Conservation (phyloP, 2,329 filamentous ascomycete genomes). For the Pestalotiopsis sp. region DNA sequence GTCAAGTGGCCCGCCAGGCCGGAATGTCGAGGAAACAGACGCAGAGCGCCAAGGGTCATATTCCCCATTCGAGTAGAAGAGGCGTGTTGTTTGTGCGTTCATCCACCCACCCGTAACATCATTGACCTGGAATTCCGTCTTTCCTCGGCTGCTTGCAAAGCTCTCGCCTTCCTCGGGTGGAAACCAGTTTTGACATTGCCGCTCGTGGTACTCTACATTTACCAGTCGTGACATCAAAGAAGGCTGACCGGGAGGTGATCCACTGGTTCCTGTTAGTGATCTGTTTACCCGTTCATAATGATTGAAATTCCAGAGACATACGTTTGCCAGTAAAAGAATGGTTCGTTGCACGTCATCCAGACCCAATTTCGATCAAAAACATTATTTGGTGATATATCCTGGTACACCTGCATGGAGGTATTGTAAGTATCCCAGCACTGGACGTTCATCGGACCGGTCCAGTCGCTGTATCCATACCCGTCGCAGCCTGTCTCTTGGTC, state of each 20-base stretch:
- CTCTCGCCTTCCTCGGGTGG: constrained; percentile 49
- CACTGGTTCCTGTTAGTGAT: constrained; percentile 28
- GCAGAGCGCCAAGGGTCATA: constrained; percentile 61
- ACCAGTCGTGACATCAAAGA: constrained; percentile 54
- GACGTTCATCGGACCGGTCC: constrained; percentile 37
- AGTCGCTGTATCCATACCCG: constrained; percentile 45
- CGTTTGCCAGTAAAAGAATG: constrained; percentile 59
- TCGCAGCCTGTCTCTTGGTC: constrained; percentile 33
- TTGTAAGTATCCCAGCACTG: constrained; percentile 58
- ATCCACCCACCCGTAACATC: constrained; percentile 56
- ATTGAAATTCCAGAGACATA: constrained; percentile 24
- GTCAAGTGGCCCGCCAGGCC: constrained; percentile 53
- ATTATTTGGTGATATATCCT: constrained; percentile 48
- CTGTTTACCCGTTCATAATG: too few relatives aligned
- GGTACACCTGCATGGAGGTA: constrained; percentile 46
- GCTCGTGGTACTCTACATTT: constrained; percentile 50
- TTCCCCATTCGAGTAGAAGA: constrained; percentile 60
- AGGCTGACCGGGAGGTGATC: constrained; percentile 43
- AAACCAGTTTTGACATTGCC: constrained; percentile 57
- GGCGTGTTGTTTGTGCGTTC: constrained; percentile 47
- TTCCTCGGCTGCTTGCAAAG: constrained; percentile 45
- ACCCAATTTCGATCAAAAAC: constrained; percentile 52
- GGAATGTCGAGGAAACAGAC: constrained; percentile 50
- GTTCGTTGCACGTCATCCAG: constrained; percentile 65
- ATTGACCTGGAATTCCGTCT: constrained; percentile 51